Conservation (phyloP, 768 basidiomycete genomes). For the Rhodotorula kratochvilovae region DNA sequence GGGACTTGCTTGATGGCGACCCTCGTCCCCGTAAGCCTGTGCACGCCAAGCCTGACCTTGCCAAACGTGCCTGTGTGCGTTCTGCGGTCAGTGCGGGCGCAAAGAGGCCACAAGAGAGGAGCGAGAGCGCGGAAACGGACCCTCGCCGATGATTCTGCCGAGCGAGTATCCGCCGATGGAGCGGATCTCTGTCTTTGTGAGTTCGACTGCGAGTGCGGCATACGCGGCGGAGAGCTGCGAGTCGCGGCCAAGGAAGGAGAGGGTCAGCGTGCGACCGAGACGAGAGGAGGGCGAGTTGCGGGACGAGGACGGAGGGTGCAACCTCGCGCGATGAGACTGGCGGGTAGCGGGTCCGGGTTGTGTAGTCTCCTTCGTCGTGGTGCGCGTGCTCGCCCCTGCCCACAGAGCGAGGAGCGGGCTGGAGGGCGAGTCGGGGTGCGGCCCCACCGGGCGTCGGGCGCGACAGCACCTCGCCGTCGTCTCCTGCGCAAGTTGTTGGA, state of each 20-base stretch:
- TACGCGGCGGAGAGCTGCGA: constrained; percentile 49
- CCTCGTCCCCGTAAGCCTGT: constrained; percentile 81
- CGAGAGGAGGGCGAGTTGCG: neutral
- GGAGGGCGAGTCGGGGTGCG: neutral
- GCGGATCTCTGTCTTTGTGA: constrained; percentile 47
- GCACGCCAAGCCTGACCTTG: constrained; percentile 88
- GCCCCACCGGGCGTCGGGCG: neutral
- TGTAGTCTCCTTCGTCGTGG: no score
- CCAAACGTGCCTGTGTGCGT: constrained; percentile 74
- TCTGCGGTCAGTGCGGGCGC: neutral
- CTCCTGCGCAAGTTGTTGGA: no score
- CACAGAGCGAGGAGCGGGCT: no score
- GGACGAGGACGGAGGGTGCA: no score
- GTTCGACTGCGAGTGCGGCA: constrained; percentile 48
- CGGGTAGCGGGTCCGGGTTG: no score
- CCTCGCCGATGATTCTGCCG: constrained; percentile 50
- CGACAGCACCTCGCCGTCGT: no score
- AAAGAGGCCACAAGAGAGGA: neutral
- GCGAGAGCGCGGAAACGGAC: constrained; percentile 32
- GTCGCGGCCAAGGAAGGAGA: no score
- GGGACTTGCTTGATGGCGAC: constrained; percentile 98
- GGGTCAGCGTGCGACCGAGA: no score
- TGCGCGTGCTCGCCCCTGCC: no score
- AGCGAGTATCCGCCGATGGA: constrained; percentile 50
- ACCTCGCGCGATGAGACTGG: no score